A percentile compares a stretch with the other conserved stretches of the same genome.
Evolutionary conservation across 1,139 yeast species (phyloP).

Genomic region (Maudiozyma humilis): DNA sequence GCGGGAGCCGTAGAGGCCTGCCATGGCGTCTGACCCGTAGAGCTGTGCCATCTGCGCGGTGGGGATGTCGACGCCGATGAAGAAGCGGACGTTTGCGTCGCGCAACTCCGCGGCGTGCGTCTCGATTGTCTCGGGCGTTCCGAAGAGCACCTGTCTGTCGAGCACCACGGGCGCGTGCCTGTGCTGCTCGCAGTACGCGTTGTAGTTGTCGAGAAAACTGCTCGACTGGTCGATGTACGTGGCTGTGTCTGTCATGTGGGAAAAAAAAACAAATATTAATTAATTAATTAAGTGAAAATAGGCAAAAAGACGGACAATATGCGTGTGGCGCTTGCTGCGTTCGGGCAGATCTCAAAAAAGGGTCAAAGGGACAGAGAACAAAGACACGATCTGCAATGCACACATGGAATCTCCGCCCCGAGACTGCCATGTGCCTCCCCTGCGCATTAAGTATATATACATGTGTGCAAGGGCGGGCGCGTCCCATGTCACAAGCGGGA

Average conservation of each 20-base stretch:
- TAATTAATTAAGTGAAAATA: not conserved
- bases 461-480: too few relatives aligned
- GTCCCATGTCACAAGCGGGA: too few relatives aligned
- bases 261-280: not conserved
- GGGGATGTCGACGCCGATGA: constrained; percentile 24
- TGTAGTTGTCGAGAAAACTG: constrained; percentile 5
- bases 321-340: too few relatives aligned
- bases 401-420: too few relatives aligned
- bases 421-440: too few relatives aligned
- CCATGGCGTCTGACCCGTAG: constrained; percentile 17
- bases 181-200: constrained; percentile 7
- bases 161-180: constrained; percentile 29
- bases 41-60: constrained; percentile 23
- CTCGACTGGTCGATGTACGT: not conserved
- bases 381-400: too few relatives aligned
- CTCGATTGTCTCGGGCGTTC: constrained; percentile 32
- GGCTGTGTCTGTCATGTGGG: constrained; percentile 2
- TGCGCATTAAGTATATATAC: too few relatives aligned
- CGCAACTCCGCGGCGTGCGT: constrained; percentile 19
- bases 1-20: constrained; percentile 10
- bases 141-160: constrained; percentile 30
- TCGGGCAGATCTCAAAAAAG: too few relatives aligned
- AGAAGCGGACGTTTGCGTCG: constrained; percentile 15
- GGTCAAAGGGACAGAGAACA: too few relatives aligned
- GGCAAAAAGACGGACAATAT: too few relatives aligned